Conservation (phyloP, 106 monocot genomes). For the Platanthera zijinensis region DNA sequence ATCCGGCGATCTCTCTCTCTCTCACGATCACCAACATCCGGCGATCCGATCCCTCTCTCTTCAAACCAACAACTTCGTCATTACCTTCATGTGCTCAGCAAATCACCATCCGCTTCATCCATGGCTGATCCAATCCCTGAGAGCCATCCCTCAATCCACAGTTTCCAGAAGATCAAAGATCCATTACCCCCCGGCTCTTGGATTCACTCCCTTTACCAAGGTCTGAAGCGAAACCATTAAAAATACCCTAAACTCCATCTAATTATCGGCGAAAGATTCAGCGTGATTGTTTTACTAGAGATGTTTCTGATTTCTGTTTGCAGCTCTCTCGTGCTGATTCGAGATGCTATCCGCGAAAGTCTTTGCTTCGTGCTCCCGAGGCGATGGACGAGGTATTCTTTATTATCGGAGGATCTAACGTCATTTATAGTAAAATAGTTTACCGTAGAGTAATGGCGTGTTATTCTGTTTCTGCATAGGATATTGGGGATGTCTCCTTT, state of each 20-base stretch:
- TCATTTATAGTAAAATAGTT: not conserved
- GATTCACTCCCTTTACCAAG: not conserved
- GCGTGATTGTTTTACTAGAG: not conserved
- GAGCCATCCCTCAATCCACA: not conserved
- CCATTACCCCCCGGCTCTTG: not conserved
- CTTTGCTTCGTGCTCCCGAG: not conserved
- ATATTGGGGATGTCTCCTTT: constrained; percentile 10
- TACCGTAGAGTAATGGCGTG: not conserved
- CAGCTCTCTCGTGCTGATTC: not conserved
- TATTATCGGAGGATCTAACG: not conserved
- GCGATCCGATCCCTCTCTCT: not conserved
- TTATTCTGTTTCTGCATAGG: constrained; percentile 1
- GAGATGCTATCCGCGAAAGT: not conserved
- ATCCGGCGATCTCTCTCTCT: too few species aligned
- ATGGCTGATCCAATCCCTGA: constrained; percentile 2
- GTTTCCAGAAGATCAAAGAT: not conserved
- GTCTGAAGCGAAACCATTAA: not conserved
- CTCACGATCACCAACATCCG: not conserved
- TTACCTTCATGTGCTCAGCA: not conserved
- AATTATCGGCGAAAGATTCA: not conserved
- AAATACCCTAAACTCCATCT: not conserved
- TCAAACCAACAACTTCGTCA: not conserved
- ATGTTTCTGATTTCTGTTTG: constrained; percentile 2
- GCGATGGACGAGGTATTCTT: constrained; percentile 5
- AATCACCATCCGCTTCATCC: not conserved